Evolutionary conservation across 768 basidiomycete genomes (phyloP).

Genomic region (Lactarius trivialis): DNA sequence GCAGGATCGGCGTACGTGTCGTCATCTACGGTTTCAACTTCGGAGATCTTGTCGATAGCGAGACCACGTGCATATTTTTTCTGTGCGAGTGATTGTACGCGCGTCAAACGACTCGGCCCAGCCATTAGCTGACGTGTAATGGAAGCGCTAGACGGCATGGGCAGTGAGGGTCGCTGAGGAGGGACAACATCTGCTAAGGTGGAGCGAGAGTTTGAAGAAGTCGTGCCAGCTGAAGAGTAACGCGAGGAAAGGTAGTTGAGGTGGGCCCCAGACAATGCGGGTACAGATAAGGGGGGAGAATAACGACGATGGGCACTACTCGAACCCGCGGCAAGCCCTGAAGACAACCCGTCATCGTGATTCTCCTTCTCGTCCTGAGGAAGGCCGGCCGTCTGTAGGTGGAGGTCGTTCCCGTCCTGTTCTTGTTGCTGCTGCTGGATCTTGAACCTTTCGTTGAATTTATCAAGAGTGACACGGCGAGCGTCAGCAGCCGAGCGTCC

Average conservation of each 20-base stretch:
- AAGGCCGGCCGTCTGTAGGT: neutral
- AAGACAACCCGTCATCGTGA: conserved; percentile 2
- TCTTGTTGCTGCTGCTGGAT: conserved; percentile 13
- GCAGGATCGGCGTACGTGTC: conserved; percentile 31
- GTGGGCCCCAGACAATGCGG: conserved; percentile 2
- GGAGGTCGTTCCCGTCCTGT: conserved; percentile 24
- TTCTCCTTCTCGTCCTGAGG: conserved; percentile 24
- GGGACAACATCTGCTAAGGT: conserved; percentile 22
- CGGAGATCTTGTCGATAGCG: conserved; percentile 45
- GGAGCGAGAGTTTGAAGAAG: conserved; percentile 16
- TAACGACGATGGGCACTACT: conserved; percentile 15
- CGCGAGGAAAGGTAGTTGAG: conserved; percentile 11
- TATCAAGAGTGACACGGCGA: conserved; percentile 35
- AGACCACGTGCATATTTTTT: conserved; percentile 24
- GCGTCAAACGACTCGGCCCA: conserved; percentile 20
- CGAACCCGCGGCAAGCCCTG: neutral
- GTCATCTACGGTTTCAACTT: conserved; percentile 38
- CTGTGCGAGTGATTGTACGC: conserved; percentile 20
- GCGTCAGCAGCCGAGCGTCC: conserved; percentile 32
- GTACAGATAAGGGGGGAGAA: conserved; percentile 19
- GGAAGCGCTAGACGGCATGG: conserved; percentile 12
- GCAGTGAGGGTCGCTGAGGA: conserved; percentile 20
- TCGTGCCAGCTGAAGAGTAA: conserved; percentile 5
- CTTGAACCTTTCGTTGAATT: conserved; percentile 30
- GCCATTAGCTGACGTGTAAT: conserved; percentile 16